Evolutionary conservation across 306 rosid species (phyloP).

Genomic region (Acacia acuminata): DNA sequence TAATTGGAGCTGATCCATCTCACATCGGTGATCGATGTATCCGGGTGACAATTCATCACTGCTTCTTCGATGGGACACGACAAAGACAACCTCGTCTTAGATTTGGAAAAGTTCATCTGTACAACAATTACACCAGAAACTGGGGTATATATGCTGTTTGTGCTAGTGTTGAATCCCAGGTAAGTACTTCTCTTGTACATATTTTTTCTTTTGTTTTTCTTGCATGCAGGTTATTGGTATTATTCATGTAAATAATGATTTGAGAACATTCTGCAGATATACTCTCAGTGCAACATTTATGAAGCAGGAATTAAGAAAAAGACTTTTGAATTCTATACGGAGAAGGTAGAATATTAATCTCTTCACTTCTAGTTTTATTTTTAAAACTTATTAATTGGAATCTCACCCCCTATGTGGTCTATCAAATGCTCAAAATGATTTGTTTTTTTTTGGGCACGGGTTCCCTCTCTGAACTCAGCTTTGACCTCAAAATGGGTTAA

Average conservation of each 20-base stretch:
- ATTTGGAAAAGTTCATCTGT: conserved; percentile 86
- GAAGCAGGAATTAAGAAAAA: conserved; percentile 78
- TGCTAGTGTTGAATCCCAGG: conserved; percentile 97
- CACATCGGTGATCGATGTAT: conserved; percentile 83
- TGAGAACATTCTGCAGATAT: conserved; percentile 52
- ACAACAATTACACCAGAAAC: conserved; percentile 86
- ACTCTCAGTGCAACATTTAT: conserved; percentile 75
- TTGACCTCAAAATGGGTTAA: background rate
- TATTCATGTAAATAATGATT: conserved; percentile 2
- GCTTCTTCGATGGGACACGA: conserved; percentile 87
- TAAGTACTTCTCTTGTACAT: conserved; percentile 21
- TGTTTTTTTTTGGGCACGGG: background rate
- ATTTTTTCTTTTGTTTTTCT: background rate
- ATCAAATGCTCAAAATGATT: conserved; percentile 6
- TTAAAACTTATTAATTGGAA: background rate
- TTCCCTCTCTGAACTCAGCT: background rate
- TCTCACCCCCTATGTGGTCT: conserved; percentile 1
- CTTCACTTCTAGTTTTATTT: background rate
- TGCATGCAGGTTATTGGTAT: background rate
- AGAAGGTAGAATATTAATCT: conserved; percentile 59
- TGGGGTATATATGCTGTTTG: conserved; percentile 96
- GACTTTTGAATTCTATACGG: conserved; percentile 67
- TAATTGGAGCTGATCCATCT: conserved; percentile 88
- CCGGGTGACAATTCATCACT: conserved; percentile 92
- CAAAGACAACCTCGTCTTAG: conserved; percentile 94